Evolutionary conservation across 441 rosid species (phyloP), one percentile per base, ranked within the genome.

Genomic region (Populus hybrid): DNA sequence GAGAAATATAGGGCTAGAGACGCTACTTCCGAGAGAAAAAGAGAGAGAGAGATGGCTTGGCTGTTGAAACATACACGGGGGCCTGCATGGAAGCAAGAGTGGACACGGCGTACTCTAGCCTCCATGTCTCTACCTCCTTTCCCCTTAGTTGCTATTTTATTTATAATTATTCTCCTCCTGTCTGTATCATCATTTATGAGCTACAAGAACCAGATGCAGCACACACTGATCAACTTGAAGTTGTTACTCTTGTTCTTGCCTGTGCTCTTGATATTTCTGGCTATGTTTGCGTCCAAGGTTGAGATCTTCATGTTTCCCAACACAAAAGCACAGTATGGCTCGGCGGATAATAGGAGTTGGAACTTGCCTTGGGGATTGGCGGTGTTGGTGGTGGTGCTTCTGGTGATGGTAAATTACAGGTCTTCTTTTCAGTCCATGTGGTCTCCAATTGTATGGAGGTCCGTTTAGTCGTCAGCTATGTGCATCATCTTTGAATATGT

Each of bases 391-490:
- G 67, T 83, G 35, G 63, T 90, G 84, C 77, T 90, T 71, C 87
- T 91, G 80, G 42, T 91, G 65, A 78, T 93, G 86, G 86, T 89
- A 26, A 88, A 89, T 77, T 87, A 84, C 75, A 97, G 88, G 81
- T 88, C 98, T 0, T 86, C 87, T 36, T 84, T 91, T 57, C 92
- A 84, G 83, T 88, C 95, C 72, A 78, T 88, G 78, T 90, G 94
- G 93, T 83, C 78, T 38, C 91, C 92, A 0, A 72, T 59, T 65
- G 70, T 85, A 28, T 85, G 86, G 90, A 80, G 81, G 34, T 73
- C 36, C 1, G 28, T 64, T 86, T 77, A 80, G 76, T 59, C 57
- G 57, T 14, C 2, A 50, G 57, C 18, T 50, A 50, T 14, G 57
- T 14, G 57, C 63, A 18, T 53, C 36, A 50, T 50, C 57, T 50